These are phyloP conservation scores for Seiridium unicorne DNA, from an alignment of 2,329 filamentous ascomycete genomes.

Conservation along the genomic window DNA sequence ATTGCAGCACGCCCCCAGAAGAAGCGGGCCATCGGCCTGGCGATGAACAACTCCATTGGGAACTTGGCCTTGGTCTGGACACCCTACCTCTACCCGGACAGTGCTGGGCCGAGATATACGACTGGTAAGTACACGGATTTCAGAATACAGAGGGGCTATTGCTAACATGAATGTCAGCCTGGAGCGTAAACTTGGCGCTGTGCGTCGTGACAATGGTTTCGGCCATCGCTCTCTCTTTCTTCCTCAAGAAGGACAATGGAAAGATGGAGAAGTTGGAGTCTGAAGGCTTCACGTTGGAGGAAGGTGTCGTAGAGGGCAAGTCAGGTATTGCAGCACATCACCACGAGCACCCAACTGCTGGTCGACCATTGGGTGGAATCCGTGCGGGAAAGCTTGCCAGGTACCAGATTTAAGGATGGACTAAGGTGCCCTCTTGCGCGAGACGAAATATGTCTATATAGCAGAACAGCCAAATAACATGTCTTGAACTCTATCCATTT, in stretches of 20 bases:
- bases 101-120: slow-evolving; percentile 19
- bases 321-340: slow-evolving; percentile 23
- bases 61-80: slow-evolving; percentile 24
- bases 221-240: slow-evolving; percentile 4
- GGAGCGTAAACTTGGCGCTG: slow-evolving; percentile 17
- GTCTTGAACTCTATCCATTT: too few relatives aligned
- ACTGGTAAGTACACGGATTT: slow-evolving; percentile 16
- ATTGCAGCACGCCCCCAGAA: slow-evolving; percentile 21
- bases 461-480: too few relatives aligned
- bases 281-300: slow-evolving; percentile 8
- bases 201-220: slow-evolving; percentile 39
- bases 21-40: slow-evolving; percentile 22
- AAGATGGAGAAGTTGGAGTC: slow-evolving; percentile 9
- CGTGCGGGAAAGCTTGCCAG: slow-evolving; percentile 10
- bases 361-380: slow-evolving; percentile 12
- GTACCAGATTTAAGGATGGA: neutral
- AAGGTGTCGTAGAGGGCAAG: slow-evolving; percentile 8
- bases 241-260: slow-evolving; percentile 13
- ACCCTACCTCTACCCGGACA: slow-evolving; percentile 21
- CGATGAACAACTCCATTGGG: slow-evolving; percentile 24
- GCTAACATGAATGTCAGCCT: slow-evolving; percentile 24
- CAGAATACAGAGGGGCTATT: neutral
- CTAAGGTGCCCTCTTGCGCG: neutral
- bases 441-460: neutral
- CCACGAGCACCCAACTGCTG: slow-evolving; percentile 24